Base-by-base conservation (phyloP, 257 asterid species). In the Solanum clarkiae region DNA sequence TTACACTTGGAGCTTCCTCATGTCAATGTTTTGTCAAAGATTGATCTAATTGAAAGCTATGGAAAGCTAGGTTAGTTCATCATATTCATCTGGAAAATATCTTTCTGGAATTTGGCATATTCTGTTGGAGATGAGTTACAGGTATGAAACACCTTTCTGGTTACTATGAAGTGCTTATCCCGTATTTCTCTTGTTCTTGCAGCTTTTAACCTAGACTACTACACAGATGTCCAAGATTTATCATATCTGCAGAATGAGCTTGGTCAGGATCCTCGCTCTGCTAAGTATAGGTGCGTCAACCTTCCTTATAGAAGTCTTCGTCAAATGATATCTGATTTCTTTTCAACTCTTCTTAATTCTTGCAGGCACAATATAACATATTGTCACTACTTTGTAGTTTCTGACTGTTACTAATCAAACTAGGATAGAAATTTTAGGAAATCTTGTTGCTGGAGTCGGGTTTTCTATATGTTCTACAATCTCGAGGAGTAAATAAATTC, bases 151-250 rank as follows among this genome's bases (percentile, higher is more conserved):
- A 77, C 82, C 82, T 26, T 8, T 79, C 26, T 53, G 49, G 65
- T 24, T 81, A 65, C 42, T 72, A 79, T n/a, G 85, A 51, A 68
- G 84, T 55, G 59, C 68, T 56, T 56, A 84, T 75, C 62, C 55
- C 80, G 53, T 68, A 82, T 81, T 71, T 88, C 32, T 63, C 77
- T 86, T 11, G 40, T 84, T 84, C 87, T 84, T 90, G 92, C 97
- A 97, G 99, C 94, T 75, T 95, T 93, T 90, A 97, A 94, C 90
- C 98, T 97, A 81, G 99, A 97, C 87, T 97, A 95, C 92, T 97
- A 95, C 92, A 97, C 99, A 7, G 99, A 97, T 86, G 97, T 92
- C 84, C 97, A 89, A 86, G 98, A 97, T 88, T 91, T 97, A 88
- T 86, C 97, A 15, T 97, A 95, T 88, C 90, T 97, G 86, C 98